Base-by-base conservation (phyloP, 2,329 filamentous ascomycete species). In the Colletotrichum magnum region DNA sequence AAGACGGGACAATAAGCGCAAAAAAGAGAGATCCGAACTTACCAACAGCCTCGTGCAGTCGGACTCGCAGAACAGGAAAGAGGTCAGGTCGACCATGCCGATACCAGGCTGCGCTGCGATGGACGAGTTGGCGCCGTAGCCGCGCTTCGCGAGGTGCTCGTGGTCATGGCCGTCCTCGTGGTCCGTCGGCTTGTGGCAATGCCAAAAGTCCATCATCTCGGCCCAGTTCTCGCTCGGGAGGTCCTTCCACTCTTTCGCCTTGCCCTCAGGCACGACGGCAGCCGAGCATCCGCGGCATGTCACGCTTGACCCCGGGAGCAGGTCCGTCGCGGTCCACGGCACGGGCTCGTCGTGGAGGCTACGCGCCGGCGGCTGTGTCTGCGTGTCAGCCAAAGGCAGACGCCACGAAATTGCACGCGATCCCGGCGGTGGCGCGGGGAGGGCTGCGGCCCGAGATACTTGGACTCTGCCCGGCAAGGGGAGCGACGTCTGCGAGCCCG, bases 181-280 rank as follows among this genome's bases (percentile, higher is more conserved):
- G 64, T 90, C 84, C 70, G 90, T 86, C 47, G 97, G 96, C 80
- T 98, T 98, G 80, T 99, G 96, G 76, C 96, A 99, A 80, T 99
- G 97, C 96, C 96, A 99, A 74, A 99, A 97, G 79, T 99, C 97
- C 96, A 99, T 99, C 95, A 99, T 97, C 82, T 99, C 96, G 0
- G 96, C 97, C 96, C 96, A 99, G 76, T 97, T 95, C 75, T 97
- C 94, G 76, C 94, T 97, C 0, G 96, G 96, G 18, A 99, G 83
- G 76, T 99, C 94, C 80, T 95, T 97, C 95, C 96, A 99, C 45
- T 82, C 79, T 47, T 79, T 81, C 7, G 89, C 82, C 4, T 59
- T 73, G 7, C 77, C 81, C 3, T 74, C 63, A 1, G 74, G 48
- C 13, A 89, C 79, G 18, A 89, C 69, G 2, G 61, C 69, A 16